Evolutionary conservation across 768 basidiomycete species (phyloP), one percentile per base, ranked within the genome.

Genomic region (Amanita molliuscula): DNA sequence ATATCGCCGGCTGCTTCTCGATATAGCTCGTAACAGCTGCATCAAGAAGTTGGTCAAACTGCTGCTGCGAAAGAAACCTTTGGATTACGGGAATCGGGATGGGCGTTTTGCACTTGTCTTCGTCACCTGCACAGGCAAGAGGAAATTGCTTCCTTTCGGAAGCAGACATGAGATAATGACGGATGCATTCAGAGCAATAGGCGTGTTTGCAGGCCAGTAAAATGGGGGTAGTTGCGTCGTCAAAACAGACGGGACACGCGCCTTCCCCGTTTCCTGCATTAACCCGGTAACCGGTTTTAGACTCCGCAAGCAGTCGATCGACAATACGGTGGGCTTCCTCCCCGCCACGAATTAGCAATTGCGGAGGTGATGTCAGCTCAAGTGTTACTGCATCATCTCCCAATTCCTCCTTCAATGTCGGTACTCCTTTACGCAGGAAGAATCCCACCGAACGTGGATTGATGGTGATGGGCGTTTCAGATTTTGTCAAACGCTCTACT

Each of bases 321-420:
- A 48, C 47, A 11, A 28, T 40, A 11, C 35, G 47, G 38, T 37
- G 48, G 1, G 74, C 79, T 26, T 77, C 74, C 47, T 81, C 80
- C 9, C 76, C 76, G 1, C 81, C 81, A 20, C 71, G 72, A 40
- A 83, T 64, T 1, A 67, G 72, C 34, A 84, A 64, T 13, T 58
- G 74, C 0, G 65, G 59, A 21, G 54, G 56, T 0, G 70, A 60
- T 0, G 64, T 51, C 18, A 74, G 60, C 21, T 76, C 62, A 33
- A 83, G 67, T 2, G 58, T 64, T 21, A 79, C 76, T 21, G 70
- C 76, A 31, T 79, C 73, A 31, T 78, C 74, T 18, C 81, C 79
- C 23, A 82, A 61, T 0, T 70, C 65, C 35, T 78, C 80, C 51
- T 71, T 71, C 54, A 84, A 54, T 26, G 67, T 65, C 28, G 69